Evolutionary conservation across 2,329 filamentous ascomycete genomes (phyloP), one percentile per base, ranked within the genome.

Genomic region (Thielaviopsis euricoi): DNA sequence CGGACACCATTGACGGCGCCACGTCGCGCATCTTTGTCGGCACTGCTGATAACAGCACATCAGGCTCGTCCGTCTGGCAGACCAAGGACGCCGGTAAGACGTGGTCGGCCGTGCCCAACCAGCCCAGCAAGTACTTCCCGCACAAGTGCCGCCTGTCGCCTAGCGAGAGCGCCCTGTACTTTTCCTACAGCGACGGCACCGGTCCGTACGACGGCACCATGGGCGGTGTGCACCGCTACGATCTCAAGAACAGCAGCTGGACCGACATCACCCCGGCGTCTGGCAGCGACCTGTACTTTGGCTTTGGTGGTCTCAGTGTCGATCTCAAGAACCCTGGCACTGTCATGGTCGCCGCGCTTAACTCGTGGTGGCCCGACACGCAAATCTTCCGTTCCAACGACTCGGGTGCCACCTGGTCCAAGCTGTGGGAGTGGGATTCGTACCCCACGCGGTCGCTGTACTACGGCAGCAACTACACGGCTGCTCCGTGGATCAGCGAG

Each of bases 361-460:
- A 82, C 66, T 76, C 73, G 17, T 82, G 79, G 79, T 81, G 73
- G 67, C 79, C 79, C 0, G 79, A 82, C 60, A 77, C 73, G 1
- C 74, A 78, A 57, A 68, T 81, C 40, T 82, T 75, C 68, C 69
- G 79, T 23, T 79, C 77, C 3, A 77, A 68, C 0, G 73, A 82
- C 65, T 78, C 76, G 0, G 79, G 74, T 21, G 68, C 71, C 15
- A 78, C 74, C 0, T 81, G 78, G 78, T 74, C 74, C 1, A 68
- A 65, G 0, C 71, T 80, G 23, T 81, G 78, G 78, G 70, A 72
- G 49, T 80, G 74, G 73, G 68, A 69, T 0, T 68, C 63, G 19
- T 76, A 76, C 56, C 74, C 75, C 0, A 65, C 71, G 1, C 67
- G 73, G 61, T 71, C 73, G 21, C 67, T 70, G 13, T 74, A 76